phyloP scores from a whole-genome alignment of 78 protist species.

The Chrysochromulina parva region DNA sequence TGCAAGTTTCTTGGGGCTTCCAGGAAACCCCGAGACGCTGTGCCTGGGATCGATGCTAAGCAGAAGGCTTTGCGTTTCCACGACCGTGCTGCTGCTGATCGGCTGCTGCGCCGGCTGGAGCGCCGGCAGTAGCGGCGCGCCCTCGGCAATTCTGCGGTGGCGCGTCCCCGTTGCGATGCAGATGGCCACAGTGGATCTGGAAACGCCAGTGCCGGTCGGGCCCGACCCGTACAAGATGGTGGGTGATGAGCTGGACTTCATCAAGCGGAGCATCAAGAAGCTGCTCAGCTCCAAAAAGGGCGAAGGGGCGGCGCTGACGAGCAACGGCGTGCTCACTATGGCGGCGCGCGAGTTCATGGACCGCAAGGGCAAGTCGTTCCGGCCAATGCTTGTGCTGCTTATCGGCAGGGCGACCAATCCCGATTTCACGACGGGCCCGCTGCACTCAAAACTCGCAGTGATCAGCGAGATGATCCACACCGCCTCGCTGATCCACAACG shows the following conservation, averaged over 20 bases:
- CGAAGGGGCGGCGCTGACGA: not conserved
- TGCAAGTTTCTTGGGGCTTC: too few species aligned
- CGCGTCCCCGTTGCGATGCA: too few species aligned
- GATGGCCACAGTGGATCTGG: not conserved
- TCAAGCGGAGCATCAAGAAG: not conserved
- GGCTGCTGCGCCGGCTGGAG: too few species aligned
- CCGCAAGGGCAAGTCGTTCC: conserved; percentile 19
- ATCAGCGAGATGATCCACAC: not conserved
- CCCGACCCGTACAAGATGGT: conserved; percentile 9
- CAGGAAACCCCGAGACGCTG: too few species aligned
- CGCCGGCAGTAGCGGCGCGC: too few species aligned
- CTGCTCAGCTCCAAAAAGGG: not conserved
- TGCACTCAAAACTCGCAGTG: not conserved
- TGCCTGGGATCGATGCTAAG: too few species aligned
- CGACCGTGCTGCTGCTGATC: too few species aligned
- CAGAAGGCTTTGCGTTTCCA: too few species aligned
- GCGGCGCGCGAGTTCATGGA: conserved; percentile 13
- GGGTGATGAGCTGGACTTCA: not conserved
- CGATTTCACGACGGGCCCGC: not conserved
- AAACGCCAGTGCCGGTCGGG: not conserved
- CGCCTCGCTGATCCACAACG: conserved; percentile 4
- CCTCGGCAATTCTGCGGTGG: too few species aligned
- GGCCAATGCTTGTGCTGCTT: conserved; percentile 13
- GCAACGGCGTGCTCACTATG: conserved; percentile 8
- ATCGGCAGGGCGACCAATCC: not conserved